These are phyloP conservation scores for Geotrichum phurueaensis DNA, from an alignment of 1,139 yeast genomes.

Conservation along the genomic window DNA sequence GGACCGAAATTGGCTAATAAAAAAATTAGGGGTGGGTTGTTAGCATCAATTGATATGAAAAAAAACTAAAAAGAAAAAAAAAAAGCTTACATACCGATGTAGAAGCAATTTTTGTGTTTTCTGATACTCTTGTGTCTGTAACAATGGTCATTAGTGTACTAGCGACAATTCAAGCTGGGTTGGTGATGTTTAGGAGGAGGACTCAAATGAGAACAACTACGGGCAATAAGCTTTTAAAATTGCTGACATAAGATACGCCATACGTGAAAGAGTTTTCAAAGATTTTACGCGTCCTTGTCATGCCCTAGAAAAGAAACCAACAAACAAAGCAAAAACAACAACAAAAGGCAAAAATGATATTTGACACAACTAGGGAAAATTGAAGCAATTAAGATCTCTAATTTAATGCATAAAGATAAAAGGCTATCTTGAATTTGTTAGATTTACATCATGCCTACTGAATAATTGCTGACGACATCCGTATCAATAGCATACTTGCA, in stretches of 20 bases:
- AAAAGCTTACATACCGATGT: slow-evolving; percentile 4
- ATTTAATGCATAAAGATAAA: too few species aligned
- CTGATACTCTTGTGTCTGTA: slow-evolving; percentile 13
- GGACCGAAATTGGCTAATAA: slow-evolving; percentile 8
- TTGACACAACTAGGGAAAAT: not conserved
- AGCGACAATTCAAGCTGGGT: not conserved
- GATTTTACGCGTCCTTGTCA: not conserved
- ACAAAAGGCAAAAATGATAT: not conserved
- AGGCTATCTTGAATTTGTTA: too few species aligned
- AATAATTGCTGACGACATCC: not conserved
- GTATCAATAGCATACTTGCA: not conserved
- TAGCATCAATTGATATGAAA: not conserved
- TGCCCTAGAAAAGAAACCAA: not conserved
- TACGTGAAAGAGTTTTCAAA: not conserved
- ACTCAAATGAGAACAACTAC: not conserved
- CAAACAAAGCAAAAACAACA: not conserved
- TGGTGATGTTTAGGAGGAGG: not conserved
- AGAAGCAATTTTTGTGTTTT: slow-evolving; percentile 6
- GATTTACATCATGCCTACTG: too few species aligned
- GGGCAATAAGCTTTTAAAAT: not conserved
- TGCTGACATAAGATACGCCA: not conserved
- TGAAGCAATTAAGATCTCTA: not conserved
- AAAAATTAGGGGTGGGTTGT: not conserved
- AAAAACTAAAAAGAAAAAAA: not conserved
- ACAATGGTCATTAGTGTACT: slow-evolving; percentile 1